Evolutionary conservation across 2,329 filamentous ascomycete species (phyloP), one percentile per base, ranked within the genome.

Genomic region (Exophiala calicioides): DNA sequence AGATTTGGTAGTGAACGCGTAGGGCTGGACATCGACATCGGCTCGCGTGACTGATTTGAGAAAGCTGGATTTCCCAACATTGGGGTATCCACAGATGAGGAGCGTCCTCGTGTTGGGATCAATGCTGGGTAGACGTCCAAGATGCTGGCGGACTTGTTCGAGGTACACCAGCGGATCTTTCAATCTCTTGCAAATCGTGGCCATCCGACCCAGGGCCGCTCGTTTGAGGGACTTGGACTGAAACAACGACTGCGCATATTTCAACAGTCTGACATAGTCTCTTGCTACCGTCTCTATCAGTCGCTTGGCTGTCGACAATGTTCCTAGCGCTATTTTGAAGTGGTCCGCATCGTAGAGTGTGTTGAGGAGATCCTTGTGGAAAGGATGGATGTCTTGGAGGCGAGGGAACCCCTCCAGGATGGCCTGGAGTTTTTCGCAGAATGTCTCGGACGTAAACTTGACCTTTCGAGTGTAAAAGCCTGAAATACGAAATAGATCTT

Each of bases 221-320:
- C 88, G 81, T 82, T 98, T 98, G 63, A 98, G 82, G 76, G 97
- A 90, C 75, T 98, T 98, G 81, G 91, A 97, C 75, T 98, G 93
- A 77, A 91, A 98, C 56, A 98, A 80, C 63, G 85, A 94, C 76
- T 95, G 90, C 44, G 89, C 90, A 74, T 98, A 97, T 78, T 95
- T 94, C 68, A 95, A 81, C 34, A 98, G 81, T 58, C 93, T 88
- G 54, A 98, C 90, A 65, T 98, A 98, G 69, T 98, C 93, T 65
- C 93, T 82, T 51, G 88, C 86, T 55, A 98, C 93, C 44, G 90
- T 94, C 78, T 98, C 93, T 46, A 98, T 94, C 57, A 97, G 75
- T 64, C 94, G 88, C 75, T 96, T 97, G 41, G 93, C 93, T 3
- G 93, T 97, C 32, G 90, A 94, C 34, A 98, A 76, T 70, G 97